These are phyloP conservation scores for Botrytis paeoniae DNA, from an alignment of 2,329 filamentous ascomycete species.

Conservation along the genomic window DNA sequence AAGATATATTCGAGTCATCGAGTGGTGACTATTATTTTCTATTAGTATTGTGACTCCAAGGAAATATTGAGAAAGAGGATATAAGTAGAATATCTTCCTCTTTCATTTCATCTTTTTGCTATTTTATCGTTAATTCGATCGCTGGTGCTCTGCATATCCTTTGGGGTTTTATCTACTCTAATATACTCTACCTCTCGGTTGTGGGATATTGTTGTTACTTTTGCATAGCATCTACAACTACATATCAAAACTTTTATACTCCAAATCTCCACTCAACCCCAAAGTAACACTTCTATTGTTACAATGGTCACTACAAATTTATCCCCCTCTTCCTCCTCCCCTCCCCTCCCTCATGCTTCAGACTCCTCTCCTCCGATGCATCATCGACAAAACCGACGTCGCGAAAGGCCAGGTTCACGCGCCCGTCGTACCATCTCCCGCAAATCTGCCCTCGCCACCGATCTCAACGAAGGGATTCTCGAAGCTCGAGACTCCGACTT, in stretches of 20 bases:
- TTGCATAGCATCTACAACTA: neutral
- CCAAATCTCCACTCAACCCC: neutral
- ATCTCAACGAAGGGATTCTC: slow-evolving; percentile 31
- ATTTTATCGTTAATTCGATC: neutral
- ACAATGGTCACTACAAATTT: neutral
- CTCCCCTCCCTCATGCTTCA: neutral
- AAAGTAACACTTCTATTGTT: neutral
- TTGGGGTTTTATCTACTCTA: neutral
- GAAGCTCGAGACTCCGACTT: slow-evolving; percentile 32
- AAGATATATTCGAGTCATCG: slow-evolving; percentile 6
- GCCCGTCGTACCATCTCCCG: slow-evolving; percentile 34
- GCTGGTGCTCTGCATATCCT: neutral
- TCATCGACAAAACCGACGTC: slow-evolving; percentile 35
- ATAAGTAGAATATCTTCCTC: neutral
- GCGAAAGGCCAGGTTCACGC: slow-evolving; percentile 36
- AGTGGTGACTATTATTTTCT: slow-evolving; percentile 6
- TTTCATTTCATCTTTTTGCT: neutral
- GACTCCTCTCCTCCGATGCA: slow-evolving; percentile 20
- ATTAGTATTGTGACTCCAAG: neutral
- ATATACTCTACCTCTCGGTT: neutral
- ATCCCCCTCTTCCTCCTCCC: neutral
- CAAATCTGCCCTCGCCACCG: slow-evolving; percentile 29
- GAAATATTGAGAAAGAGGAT: neutral
- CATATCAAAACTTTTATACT: neutral
- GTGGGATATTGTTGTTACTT: neutral